Evolutionary conservation across 768 basidiomycete genomes (phyloP), one percentile per base, ranked within the genome.

Genomic region (Tephrocybe sp.): DNA sequence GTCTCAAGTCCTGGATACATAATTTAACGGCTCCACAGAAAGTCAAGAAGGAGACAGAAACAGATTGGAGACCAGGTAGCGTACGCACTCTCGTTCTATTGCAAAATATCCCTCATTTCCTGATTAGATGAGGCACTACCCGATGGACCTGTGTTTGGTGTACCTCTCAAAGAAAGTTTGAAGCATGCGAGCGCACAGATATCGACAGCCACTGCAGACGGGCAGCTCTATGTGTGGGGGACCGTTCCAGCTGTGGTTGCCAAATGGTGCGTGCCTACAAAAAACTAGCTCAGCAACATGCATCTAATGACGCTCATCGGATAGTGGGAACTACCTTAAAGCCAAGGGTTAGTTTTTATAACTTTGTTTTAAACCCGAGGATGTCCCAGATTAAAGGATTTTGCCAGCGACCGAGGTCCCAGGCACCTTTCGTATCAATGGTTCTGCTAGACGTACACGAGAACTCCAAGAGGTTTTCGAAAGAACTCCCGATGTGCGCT

Each of bases 171-270:
- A 59, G 90, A 95, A 62, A 88, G 87, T 54, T 73, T 98, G 58
- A 79, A 78, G 60, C 88, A 87, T 66, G 96, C 96, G 13, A 88
- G 83, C 60, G 96, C 97, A 1, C 94, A 95, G 63, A 96, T 98
- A 64, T 92, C 89, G 9, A 96, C 94, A 12, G 85, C 90, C 5
- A 89, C 87, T 52, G 76, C 86, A 10, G 82, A 82, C 53, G 92
- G 92, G 7, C 84, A 89, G 57, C 76, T 92, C 14, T 91, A 89
- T 64, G 87, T 93, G 5, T 95, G 91, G 88, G 93, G 95, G 1
- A 89, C 89, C 65, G 91, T 99, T 43, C 96, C 96, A 8, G 92
- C 98, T 36, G 94, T 98, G 46, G 96, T 99, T 36, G 96, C 96
- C 40, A 98, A 97, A 71, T 98, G 93, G 92, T 92, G 60, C 62